Evolutionary conservation across 495 filamentous ascomycete species (phyloP).

Genomic region (Hypoxylon lienhwacheense): DNA sequence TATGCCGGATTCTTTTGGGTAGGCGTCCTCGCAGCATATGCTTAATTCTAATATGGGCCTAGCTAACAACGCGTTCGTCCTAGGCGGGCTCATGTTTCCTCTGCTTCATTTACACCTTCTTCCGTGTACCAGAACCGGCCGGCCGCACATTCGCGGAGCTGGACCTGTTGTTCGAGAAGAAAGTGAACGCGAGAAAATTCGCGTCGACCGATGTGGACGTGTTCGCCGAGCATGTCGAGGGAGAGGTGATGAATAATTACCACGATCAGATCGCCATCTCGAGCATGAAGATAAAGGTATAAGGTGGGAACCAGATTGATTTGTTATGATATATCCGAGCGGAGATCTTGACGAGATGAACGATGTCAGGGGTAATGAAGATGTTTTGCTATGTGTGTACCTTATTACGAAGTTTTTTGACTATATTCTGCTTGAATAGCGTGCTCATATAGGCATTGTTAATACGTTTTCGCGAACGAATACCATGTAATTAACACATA

Average conservation of each 20-base stretch:
- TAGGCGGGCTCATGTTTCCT: constrained; percentile 67
- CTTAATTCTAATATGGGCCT: background rate
- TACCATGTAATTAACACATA: too few species aligned
- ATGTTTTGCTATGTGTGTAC: too few species aligned
- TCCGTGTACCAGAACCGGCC: constrained; percentile 71
- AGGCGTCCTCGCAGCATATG: constrained; percentile 13
- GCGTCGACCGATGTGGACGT: constrained; percentile 65
- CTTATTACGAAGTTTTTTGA: background rate
- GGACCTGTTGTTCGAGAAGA: constrained; percentile 69
- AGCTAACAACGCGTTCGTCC: background rate
- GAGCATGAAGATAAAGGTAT: constrained; percentile 22
- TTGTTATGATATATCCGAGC: background rate
- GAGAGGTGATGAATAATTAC: constrained; percentile 53
- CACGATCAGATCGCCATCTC: constrained; percentile 36
- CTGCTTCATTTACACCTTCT: constrained; percentile 73
- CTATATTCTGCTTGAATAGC: background rate
- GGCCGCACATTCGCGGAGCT: constrained; percentile 75
- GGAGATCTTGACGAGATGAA: background rate
- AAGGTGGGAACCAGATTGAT: background rate
- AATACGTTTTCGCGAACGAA: too few species aligned
- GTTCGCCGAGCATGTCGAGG: constrained; percentile 63
- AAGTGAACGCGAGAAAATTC: constrained; percentile 69
- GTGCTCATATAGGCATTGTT: too few species aligned
- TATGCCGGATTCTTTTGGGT: constrained; percentile 85
- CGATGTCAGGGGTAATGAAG: too few species aligned